Percentiles rank a stretch among this genome's conserved stretches.
Evolutionary conservation across 345 rosid genomes (phyloP).

Genomic region (Sisymbrium altissimum): DNA sequence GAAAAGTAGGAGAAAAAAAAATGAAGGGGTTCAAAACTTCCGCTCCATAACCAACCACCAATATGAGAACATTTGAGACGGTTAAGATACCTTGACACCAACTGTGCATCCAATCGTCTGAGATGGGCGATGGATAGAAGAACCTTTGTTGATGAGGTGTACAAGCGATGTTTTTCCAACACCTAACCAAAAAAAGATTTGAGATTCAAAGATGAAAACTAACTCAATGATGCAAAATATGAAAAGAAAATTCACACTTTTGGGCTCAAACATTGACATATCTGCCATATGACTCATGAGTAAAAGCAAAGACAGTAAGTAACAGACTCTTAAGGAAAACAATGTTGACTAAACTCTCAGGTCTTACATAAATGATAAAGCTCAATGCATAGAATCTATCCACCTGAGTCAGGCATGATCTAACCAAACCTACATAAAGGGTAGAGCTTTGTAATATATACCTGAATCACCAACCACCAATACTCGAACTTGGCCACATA

Average conservation of each 20-base stretch:
- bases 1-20: constrained; percentile 1
- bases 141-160: constrained; percentile 80
- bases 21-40: constrained; percentile 13
- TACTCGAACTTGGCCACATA: constrained; percentile 95
- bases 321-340: neutral
- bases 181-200: constrained; percentile 41
- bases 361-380: neutral
- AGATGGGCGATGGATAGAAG: constrained; percentile 63
- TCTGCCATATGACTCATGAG: neutral
- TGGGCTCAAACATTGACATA: neutral
- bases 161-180: constrained; percentile 96
- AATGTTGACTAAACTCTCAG: neutral
- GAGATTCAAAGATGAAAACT: constrained; percentile 13
- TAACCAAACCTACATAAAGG: too few relatives aligned
- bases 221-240: constrained; percentile 4
- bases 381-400: constrained; percentile 18
- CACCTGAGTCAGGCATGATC: neutral
- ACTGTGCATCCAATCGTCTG: constrained; percentile 97
- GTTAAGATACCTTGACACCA: constrained; percentile 73
- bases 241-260: neutral
- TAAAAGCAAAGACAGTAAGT: neutral
- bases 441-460: constrained; percentile 6
- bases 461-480: constrained; percentile 99
- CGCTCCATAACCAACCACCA: neutral
- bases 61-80: neutral